Base-by-base conservation (phyloP, 805 yeast genomes). In the Yamadazyma akitaensis region DNA sequence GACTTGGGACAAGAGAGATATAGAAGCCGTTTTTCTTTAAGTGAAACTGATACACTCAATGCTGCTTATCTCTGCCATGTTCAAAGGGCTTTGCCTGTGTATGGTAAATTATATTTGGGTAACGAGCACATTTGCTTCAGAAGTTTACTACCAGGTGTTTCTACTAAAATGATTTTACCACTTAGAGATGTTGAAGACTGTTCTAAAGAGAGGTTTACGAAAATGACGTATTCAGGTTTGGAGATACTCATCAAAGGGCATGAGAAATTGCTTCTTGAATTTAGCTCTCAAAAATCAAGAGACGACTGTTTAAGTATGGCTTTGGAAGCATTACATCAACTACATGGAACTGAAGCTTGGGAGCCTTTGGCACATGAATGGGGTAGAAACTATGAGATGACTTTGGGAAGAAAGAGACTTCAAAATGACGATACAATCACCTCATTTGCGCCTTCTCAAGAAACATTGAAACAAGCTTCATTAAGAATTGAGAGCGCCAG, bases 161-260 rank as follows among this genome's bases (percentile, higher is more conserved):
- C 79, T 32, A 85, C 96, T 1, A 79, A 79, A 47, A 88, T 92
- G 96, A 79, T 90, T 6, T 64, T 92, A 8, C 98, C 98, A 0
- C 66, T 86, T 34, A 57, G 59, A 4, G 95, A 88, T 56, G 68
- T 92, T 24, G 95, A 86, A 53, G 80, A 76, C 40, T 83, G 86
- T 44, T 75, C 76, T 43, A 79, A 76, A 50, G 90, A 84, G 54
- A 80, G 77, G 40, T 90, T 92, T 0, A 78, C 81, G 51, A 70
- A 85, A 52, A 79, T 88, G 57, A 72, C 79, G 0, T 87, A 85
- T 58, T 77, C 79, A 30, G 92, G 92, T 0, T 67, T 91, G 40
- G 86, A 82, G 1, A 55, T 91, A 11, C 81, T 81, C 0, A 76
- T 87, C 3, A 79, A 78, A 44, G 94, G 91, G 0, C 85, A 82